These are phyloP conservation scores for Populus euphratica DNA, from an alignment of 345 rosid genomes.

Conservation along the genomic window DNA sequence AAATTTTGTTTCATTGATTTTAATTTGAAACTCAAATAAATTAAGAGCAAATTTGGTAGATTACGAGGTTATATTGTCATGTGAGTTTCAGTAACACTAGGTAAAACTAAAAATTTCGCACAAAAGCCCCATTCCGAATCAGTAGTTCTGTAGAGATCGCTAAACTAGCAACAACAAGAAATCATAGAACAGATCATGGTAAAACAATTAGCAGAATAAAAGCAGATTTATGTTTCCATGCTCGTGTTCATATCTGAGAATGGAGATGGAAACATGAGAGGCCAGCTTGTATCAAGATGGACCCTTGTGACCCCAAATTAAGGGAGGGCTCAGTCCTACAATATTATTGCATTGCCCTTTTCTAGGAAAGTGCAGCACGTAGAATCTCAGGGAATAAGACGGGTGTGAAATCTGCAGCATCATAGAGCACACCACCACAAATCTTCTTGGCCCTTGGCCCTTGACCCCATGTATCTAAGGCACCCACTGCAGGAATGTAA, in stretches of 20 bases:
- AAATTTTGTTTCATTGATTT: fast-evolving
- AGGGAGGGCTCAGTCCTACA: background rate
- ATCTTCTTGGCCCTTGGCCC: background rate
- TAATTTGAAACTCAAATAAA: too few relatives aligned
- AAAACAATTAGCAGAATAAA: too few relatives aligned
- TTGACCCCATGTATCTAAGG: background rate
- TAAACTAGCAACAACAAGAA: too few relatives aligned
- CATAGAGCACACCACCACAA: slow-evolving; percentile 4
- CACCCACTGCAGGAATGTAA: background rate
- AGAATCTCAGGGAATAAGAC: background rate
- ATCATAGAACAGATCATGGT: too few relatives aligned
- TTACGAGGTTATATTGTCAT: too few relatives aligned
- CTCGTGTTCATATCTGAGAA: background rate
- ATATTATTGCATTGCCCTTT: background rate
- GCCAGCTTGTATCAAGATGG: background rate
- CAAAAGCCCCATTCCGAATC: too few relatives aligned
- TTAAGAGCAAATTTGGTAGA: too few relatives aligned
- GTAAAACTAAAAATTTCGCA: too few relatives aligned
- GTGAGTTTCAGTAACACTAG: too few relatives aligned
- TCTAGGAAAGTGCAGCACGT: background rate
- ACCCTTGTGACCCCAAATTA: background rate
- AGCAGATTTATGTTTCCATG: background rate
- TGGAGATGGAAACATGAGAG: background rate
- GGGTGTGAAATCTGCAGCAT: background rate
- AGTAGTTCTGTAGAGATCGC: too few relatives aligned